These are phyloP conservation scores for Parmelia sp. DNA, from an alignment of 495 filamentous ascomycete genomes.

Conservation along the genomic window DNA sequence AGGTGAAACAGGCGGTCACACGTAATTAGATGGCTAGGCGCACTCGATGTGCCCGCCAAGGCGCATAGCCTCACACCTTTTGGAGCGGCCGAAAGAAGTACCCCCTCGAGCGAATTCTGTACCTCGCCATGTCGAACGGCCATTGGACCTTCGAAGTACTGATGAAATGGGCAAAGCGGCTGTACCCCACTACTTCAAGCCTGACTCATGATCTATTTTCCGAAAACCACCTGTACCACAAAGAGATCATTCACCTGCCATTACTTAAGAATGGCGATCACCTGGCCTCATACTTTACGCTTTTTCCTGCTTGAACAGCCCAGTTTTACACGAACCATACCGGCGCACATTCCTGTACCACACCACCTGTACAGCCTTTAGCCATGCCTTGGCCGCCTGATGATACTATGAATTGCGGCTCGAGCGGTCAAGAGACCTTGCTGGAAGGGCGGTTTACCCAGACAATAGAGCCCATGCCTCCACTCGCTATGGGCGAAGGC, in stretches of 20 bases:
- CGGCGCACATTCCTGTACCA: not conserved
- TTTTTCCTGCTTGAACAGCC: not conserved
- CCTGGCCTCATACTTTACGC: not conserved
- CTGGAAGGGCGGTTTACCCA: not conserved
- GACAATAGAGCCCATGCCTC: not conserved
- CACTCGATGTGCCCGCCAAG: not conserved
- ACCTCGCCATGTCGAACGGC: not conserved
- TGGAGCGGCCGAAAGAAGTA: not conserved
- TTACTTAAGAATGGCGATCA: not conserved
- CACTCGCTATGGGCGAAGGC: not conserved
- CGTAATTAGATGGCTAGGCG: not conserved
- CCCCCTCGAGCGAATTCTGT: too few relatives aligned
- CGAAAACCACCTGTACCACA: not conserved
- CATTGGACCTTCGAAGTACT: not conserved
- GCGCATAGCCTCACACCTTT: not conserved
- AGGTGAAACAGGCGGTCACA: not conserved
- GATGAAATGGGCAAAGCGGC: not conserved
- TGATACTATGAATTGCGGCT: not conserved
- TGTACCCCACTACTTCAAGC: not conserved
- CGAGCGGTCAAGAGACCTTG: not conserved
- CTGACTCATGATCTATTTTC: not conserved
- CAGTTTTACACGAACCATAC: not conserved
- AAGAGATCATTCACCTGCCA: not conserved
- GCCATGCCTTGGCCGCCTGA: conserved; percentile 10
- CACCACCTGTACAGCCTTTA: not conserved